Evolutionary conservation across 1,284 basidiomycete species (phyloP).

Genomic region (Boletus holoroseus): DNA sequence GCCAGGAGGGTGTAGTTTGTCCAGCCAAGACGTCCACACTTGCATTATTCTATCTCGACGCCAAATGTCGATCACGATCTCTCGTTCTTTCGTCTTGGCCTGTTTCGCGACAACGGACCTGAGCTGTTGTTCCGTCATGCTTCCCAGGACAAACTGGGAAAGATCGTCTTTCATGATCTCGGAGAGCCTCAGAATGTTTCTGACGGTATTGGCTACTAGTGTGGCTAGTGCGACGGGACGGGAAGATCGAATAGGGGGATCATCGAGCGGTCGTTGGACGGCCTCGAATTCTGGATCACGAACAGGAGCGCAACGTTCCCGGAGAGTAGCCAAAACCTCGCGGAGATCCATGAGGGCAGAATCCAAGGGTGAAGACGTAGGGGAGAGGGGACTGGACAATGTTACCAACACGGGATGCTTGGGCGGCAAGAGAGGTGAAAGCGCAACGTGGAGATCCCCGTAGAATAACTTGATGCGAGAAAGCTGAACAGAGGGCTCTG

Average conservation of each 20-base stretch:
- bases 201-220: conserved; percentile 43
- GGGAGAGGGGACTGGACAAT: conserved; percentile 53
- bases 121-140: conserved; percentile 59
- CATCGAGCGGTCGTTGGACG: conserved; percentile 40
- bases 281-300: conserved; percentile 51
- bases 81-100: conserved; percentile 49
- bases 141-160: conserved; percentile 51
- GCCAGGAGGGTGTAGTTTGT: conserved; percentile 15
- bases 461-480: conserved; percentile 50
- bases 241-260: conserved; percentile 24
- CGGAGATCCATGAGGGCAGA: conserved; percentile 48
- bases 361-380: conserved; percentile 60
- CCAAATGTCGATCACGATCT: conserved; percentile 51
- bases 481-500: conserved; percentile 43
- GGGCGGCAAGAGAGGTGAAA: conserved; percentile 51
- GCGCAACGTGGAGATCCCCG: conserved; percentile 44
- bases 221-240: conserved; percentile 32
- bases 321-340: conserved; percentile 46
- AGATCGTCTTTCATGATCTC: conserved; percentile 62
- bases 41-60: conserved; percentile 31
- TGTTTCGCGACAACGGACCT: conserved; percentile 42
- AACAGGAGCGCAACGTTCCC: conserved; percentile 58
- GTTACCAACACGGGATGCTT: conserved; percentile 43
- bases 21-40: conserved; percentile 42
- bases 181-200: conserved; percentile 45